A percentile compares a stretch with the other conserved stretches of the same genome.
phyloP scores from a whole-genome alignment of 192 early-diverging fungal genomes.

The Spizellomyces sp. region DNA sequence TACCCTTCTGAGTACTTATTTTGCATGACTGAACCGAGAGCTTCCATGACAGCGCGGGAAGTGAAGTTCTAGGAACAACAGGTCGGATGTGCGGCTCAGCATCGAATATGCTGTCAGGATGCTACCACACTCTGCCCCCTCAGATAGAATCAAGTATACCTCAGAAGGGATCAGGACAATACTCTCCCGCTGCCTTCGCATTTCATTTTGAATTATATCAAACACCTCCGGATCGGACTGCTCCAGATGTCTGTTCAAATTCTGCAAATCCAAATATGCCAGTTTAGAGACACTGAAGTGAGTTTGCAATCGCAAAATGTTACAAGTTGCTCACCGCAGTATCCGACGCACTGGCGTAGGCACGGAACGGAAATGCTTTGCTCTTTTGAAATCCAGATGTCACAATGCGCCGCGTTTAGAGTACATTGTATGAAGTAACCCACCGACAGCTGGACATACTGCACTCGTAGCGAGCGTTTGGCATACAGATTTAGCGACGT shows the following conservation, averaged over 20 bases:
- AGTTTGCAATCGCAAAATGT: too few species aligned
- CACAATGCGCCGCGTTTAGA: too few species aligned
- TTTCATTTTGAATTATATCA: constrained; percentile 94
- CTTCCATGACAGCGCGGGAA: constrained; percentile 92
- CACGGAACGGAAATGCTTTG: too few species aligned
- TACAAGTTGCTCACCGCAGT: too few species aligned
- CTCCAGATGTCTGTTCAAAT: constrained; percentile 73
- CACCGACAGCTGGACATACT: too few species aligned
- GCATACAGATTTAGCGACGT: too few species aligned
- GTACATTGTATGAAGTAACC: too few species aligned
- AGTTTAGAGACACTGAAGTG: too few species aligned
- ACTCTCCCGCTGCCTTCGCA: constrained; percentile 88
- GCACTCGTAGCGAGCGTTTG: too few species aligned
- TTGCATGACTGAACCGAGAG: constrained; percentile 96
- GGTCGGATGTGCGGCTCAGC: background rate
- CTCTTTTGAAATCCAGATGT: too few species aligned
- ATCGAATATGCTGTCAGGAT: background rate
- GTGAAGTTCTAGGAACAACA: constrained; percentile 84
- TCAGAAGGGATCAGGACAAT: constrained; percentile 97
- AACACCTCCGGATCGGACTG: constrained; percentile 87
- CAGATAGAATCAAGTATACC: constrained; percentile 45
- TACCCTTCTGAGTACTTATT: constrained; percentile 99
- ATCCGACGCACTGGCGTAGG: too few species aligned
- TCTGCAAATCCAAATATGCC: background rate
- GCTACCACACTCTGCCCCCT: background rate